These are phyloP conservation scores for Acarospora socialis DNA, from an alignment of 2,329 filamentous ascomycete species.

Conservation along the genomic window DNA sequence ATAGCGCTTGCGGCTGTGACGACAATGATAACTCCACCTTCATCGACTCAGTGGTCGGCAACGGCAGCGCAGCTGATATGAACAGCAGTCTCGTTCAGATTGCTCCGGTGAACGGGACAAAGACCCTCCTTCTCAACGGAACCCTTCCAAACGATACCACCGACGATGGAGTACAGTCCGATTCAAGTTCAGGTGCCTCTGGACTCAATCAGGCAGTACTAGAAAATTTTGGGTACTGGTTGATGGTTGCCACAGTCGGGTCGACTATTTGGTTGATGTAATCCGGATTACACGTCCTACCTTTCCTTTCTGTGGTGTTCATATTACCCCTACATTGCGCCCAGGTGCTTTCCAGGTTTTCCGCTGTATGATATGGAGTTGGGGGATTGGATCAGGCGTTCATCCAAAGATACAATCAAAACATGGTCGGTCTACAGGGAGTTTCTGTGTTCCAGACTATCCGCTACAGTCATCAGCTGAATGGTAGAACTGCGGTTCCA, in stretches of 20 bases:
- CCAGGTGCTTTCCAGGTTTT: background rate
- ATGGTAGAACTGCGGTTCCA: no score
- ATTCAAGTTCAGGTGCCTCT: slow-evolving; percentile 13
- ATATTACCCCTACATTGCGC: background rate
- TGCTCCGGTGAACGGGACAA: slow-evolving; percentile 28
- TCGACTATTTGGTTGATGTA: slow-evolving; percentile 19
- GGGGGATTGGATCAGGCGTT: no score
- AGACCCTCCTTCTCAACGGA: slow-evolving; percentile 33
- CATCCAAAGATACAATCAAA: no score
- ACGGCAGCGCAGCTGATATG: slow-evolving; percentile 23
- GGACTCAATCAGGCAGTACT: slow-evolving; percentile 14
- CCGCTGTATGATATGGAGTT: no score
- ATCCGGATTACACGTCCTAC: background rate
- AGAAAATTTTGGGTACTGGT: slow-evolving; percentile 28
- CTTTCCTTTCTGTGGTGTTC: background rate
- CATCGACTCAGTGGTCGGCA: slow-evolving; percentile 26
- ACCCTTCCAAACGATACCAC: slow-evolving; percentile 25
- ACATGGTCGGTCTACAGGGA: no score
- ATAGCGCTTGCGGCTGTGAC: slow-evolving; percentile 44
- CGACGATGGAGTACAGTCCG: slow-evolving; percentile 6
- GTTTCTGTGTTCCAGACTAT: no score
- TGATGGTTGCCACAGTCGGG: slow-evolving; percentile 25
- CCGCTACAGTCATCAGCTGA: no score
- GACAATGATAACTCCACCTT: slow-evolving; percentile 31
- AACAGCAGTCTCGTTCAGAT: slow-evolving; percentile 26